Conservation (phyloP, 1,284 basidiomycete species). For the Apiotrichum domesticum region DNA sequence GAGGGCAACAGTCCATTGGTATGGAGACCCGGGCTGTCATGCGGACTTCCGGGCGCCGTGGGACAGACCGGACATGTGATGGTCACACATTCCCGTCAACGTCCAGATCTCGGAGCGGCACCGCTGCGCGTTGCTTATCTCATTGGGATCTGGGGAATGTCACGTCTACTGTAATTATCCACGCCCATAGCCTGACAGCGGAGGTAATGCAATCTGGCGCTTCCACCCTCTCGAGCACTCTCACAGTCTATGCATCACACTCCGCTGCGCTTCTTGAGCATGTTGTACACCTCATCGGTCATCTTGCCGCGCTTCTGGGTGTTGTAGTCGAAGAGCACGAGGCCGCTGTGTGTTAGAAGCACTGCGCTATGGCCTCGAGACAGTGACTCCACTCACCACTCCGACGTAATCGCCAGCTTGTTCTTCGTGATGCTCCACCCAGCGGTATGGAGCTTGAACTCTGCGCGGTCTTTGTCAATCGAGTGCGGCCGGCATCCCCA, state of each 20-base stretch:
- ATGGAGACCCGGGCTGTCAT: too few relatives aligned
- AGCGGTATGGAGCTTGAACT: constrained; percentile 31
- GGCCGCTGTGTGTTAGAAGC: constrained; percentile 16
- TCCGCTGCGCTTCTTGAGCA: constrained; percentile 19
- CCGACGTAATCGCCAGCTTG: constrained; percentile 30
- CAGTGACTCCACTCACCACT: constrained; percentile 1
- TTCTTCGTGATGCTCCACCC: constrained; percentile 38
- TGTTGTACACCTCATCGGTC: constrained; percentile 26
- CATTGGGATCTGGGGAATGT: too few relatives aligned
- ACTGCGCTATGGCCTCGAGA: background rate
- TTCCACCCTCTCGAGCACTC: too few relatives aligned
- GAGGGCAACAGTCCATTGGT: too few relatives aligned
- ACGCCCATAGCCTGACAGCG: too few relatives aligned
- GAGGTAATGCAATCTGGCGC: too few relatives aligned
- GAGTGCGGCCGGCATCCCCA: constrained; percentile 31
- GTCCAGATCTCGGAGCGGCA: too few relatives aligned
- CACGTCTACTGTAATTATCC: too few relatives aligned
- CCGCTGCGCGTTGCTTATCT: too few relatives aligned
- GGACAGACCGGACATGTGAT: too few relatives aligned
- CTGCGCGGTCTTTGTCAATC: constrained; percentile 29
- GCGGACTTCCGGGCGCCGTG: too few relatives aligned
- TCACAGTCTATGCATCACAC: background rate
- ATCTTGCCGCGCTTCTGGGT: constrained; percentile 34
- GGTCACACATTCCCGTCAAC: too few relatives aligned
- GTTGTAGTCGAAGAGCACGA: constrained; percentile 46